A percentile compares a stretch with the other conserved stretches of the same genome.
phyloP scores from a whole-genome alignment of 2,329 filamentous ascomycete genomes.

The Aspergillus pseudotamarii region DNA sequence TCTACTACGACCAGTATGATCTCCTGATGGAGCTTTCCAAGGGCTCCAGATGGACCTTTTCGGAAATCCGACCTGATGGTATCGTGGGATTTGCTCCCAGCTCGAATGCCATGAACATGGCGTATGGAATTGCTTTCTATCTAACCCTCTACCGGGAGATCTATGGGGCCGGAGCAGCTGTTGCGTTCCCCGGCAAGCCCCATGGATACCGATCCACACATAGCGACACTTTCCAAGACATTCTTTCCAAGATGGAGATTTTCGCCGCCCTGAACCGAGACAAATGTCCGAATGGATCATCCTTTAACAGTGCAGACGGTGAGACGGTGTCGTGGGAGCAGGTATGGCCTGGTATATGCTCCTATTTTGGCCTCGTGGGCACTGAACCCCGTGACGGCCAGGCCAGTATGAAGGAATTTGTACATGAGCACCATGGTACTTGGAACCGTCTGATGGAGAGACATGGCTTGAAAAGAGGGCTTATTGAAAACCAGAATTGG shows the following conservation, averaged over 20 bases:
- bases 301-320: slow-evolving; percentile 30
- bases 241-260: slow-evolving; percentile 27
- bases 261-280: slow-evolving; percentile 28
- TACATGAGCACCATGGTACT: slow-evolving; percentile 8
- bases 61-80: slow-evolving; percentile 33
- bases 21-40: slow-evolving; percentile 21
- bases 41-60: slow-evolving; percentile 31
- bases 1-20: slow-evolving; percentile 34
- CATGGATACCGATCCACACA: slow-evolving; percentile 23
- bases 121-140: slow-evolving; percentile 25
- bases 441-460: slow-evolving; percentile 21
- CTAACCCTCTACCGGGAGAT: slow-evolving; percentile 25
- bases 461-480: slow-evolving; percentile 19
- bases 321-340: slow-evolving; percentile 25
- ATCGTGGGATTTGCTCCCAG: slow-evolving; percentile 31
- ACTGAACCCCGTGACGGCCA: slow-evolving; percentile 15
- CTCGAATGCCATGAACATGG: slow-evolving; percentile 28
- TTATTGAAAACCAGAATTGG: slow-evolving; percentile 24
- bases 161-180: slow-evolving; percentile 17
- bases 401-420: slow-evolving; percentile 17
- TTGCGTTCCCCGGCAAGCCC: slow-evolving; percentile 26
- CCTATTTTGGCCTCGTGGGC: slow-evolving; percentile 31
- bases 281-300: slow-evolving; percentile 18
- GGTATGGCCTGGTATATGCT: slow-evolving; percentile 29
- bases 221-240: slow-evolving; percentile 31